Conservation (phyloP, 768 basidiomycete genomes). For the Flagelloscypha sp. region DNA sequence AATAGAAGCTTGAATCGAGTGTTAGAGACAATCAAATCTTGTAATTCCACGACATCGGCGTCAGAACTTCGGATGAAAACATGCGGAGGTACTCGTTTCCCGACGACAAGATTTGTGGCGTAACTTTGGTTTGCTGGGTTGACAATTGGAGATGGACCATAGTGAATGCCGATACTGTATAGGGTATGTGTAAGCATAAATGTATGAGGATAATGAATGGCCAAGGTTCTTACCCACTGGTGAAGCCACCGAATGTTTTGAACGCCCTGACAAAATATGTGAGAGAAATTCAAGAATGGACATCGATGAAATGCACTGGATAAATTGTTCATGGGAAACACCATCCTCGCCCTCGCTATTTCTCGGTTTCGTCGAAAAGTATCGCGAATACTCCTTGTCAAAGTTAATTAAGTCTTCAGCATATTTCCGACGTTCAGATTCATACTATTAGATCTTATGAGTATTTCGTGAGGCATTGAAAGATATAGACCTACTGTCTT, state of each 20-base stretch:
- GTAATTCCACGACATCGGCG: slow-evolving; percentile 27
- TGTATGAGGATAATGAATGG: too few relatives aligned
- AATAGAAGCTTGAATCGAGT: slow-evolving; percentile 24
- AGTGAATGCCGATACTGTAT: slow-evolving; percentile 29
- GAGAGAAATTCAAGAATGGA: slow-evolving; percentile 4
- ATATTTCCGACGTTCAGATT: slow-evolving; percentile 27
- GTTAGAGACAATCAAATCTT: slow-evolving; percentile 31
- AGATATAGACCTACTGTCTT: slow-evolving; percentile 25
- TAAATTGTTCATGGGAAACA: slow-evolving; percentile 25
- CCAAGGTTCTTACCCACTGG: too few relatives aligned
- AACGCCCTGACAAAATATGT: slow-evolving; percentile 22
- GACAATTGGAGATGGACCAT: slow-evolving; percentile 28
- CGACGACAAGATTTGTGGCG: slow-evolving; percentile 25
- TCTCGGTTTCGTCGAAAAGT: slow-evolving; percentile 26
- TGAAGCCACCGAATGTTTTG: slow-evolving; percentile 29
- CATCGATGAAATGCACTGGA: slow-evolving; percentile 16
- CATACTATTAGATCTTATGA: slow-evolving; percentile 17
- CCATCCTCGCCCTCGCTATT: slow-evolving; percentile 21
- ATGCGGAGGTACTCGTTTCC: slow-evolving; percentile 30
- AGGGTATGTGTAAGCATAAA: too few relatives aligned
- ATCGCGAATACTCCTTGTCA: slow-evolving; percentile 26
- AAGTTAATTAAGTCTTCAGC: slow-evolving; percentile 33
- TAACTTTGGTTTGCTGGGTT: slow-evolving; percentile 20
- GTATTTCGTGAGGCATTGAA: background rate
- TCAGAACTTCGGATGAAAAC: slow-evolving; percentile 28